Evolutionary conservation across 192 early-diverging fungal species (phyloP).

Genomic region (Podila verticillata): DNA sequence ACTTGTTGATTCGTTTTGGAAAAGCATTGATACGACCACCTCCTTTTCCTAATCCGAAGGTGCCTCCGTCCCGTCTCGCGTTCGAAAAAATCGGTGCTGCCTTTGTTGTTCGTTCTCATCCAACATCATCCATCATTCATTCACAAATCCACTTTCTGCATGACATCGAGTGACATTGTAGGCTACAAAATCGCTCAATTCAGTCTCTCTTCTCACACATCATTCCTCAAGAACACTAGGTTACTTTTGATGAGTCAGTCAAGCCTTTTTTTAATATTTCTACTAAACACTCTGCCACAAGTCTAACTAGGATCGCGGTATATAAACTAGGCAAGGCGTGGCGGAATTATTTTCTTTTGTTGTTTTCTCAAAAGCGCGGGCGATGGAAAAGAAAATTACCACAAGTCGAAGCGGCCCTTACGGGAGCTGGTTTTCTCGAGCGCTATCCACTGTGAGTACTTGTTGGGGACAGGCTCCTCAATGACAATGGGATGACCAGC

Average conservation of each 20-base stretch:
- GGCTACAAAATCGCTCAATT: not conserved
- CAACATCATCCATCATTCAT: not conserved
- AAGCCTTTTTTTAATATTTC: slow-evolving; percentile 2
- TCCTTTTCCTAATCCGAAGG: not conserved
- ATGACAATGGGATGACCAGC: slow-evolving; percentile 8
- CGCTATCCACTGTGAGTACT: not conserved
- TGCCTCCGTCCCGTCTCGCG: not conserved
- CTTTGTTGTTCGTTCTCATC: not conserved
- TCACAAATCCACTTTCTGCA: slow-evolving; percentile 4
- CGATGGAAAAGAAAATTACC: slow-evolving; percentile 7
- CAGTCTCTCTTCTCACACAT: slow-evolving; percentile 3
- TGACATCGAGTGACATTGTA: slow-evolving; percentile 1
- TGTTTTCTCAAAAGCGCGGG: not conserved
- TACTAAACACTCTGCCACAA: not conserved
- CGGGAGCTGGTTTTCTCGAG: not conserved
- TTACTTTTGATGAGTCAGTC: not conserved
- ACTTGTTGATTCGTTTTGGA: not conserved
- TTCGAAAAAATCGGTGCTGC: not conserved
- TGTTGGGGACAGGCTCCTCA: not conserved
- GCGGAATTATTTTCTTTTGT: not conserved
- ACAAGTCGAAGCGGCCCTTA: slow-evolving; percentile 7
- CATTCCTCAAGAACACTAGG: not conserved
- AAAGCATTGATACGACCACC: not conserved
- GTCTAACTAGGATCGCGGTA: slow-evolving; percentile 1
- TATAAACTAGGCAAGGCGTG: not conserved